Base-by-base conservation (phyloP, 108 stramenopile species). In the Nitzschia sp. region DNA sequence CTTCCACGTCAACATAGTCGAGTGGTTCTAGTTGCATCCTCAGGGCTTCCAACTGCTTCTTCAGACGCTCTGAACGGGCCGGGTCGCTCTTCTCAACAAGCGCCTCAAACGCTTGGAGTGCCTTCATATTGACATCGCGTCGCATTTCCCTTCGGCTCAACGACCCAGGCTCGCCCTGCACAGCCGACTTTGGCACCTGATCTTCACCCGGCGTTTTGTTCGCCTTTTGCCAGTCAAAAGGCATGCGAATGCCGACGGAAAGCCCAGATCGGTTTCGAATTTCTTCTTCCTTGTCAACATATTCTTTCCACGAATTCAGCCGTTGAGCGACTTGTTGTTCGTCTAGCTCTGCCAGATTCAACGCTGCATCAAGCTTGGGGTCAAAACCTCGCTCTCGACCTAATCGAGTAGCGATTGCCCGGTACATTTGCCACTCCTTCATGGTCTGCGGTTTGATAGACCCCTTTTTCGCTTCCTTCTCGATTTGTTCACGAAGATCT, bases 381-480 rank as follows among this genome's bases (percentile, higher is more conserved):
- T 51, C 49, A 23, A 51, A 51, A 51, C 49, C 49, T 19, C 21
- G 11, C 9, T 54, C 29, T 55, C 49, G 51, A 19, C 31, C 59
- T 13, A 78, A 46, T 25, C 73, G 68, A 9, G 78, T 76, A 15
- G 74, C 70, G 32, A 85, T 81, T 13, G 78, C 64, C 72, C 72
- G 42, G 59, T 81, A 85, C 75, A 79, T 85, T 72, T 85, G 78
- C 79, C 79, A 85, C 54, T 85, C 84, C 48, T 79, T 79, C 68
- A 77, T 70, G 51, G 75, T 74, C 42, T 85, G 76, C 28, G 84
- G 76, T 68, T 68, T 54, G 21, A 75, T 73, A 24, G 70, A 51
- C 29, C 80, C 75, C 57, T 80, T 75, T 18, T 75, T 61, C 0
- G 58, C 51, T 56, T 80, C 73, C n/a, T 76, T 71, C 31, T 90